These are phyloP conservation scores for Pseudovirgaria hyperparasitica DNA, from an alignment of 2,329 filamentous ascomycete species.

Conservation along the genomic window DNA sequence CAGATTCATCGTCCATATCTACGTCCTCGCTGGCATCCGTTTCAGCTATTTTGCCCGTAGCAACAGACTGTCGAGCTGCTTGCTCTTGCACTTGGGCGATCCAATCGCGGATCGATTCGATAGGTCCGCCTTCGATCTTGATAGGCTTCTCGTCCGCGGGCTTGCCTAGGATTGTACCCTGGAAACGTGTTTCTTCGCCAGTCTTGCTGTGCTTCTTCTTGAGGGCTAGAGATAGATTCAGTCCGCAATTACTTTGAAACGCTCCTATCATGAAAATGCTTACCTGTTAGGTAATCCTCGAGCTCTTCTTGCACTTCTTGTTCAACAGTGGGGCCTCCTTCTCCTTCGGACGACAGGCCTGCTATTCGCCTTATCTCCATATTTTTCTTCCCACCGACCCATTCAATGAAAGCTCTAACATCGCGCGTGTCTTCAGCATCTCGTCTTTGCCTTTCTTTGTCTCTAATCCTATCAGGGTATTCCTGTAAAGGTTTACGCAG, in stretches of 20 bases:
- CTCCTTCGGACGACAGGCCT: too few species aligned
- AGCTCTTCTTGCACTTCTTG: slow-evolving; percentile 31
- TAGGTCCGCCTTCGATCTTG: slow-evolving; percentile 64
- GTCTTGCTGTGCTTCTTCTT: slow-evolving; percentile 91
- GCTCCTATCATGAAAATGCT: slow-evolving; percentile 6
- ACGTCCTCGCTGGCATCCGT: too few species aligned
- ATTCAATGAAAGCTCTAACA: slow-evolving; percentile 64
- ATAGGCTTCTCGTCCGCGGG: slow-evolving; percentile 58
- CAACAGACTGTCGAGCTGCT: too few species aligned
- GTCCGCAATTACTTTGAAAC: neutral
- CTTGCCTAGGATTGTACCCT: slow-evolving; percentile 71
- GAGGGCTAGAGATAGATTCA: slow-evolving; percentile 43
- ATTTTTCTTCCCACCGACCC: slow-evolving; percentile 64
- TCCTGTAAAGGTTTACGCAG: slow-evolving; percentile 31
- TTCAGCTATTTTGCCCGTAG: too few species aligned
- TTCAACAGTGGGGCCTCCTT: slow-evolving; percentile 24
- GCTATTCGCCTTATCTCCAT: slow-evolving; percentile 73
- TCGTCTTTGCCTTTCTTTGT: slow-evolving; percentile 30
- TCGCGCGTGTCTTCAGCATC: slow-evolving; percentile 66
- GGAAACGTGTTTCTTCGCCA: slow-evolving; percentile 74
- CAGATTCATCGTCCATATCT: too few species aligned
- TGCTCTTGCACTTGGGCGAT: slow-evolving; percentile 20
- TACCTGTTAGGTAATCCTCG: slow-evolving; percentile 36
- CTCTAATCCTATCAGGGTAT: slow-evolving; percentile 26
- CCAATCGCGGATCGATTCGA: slow-evolving; percentile 57